phyloP scores from a whole-genome alignment of 2,329 filamentous ascomycete species.

The Aspergillus intermedius region DNA sequence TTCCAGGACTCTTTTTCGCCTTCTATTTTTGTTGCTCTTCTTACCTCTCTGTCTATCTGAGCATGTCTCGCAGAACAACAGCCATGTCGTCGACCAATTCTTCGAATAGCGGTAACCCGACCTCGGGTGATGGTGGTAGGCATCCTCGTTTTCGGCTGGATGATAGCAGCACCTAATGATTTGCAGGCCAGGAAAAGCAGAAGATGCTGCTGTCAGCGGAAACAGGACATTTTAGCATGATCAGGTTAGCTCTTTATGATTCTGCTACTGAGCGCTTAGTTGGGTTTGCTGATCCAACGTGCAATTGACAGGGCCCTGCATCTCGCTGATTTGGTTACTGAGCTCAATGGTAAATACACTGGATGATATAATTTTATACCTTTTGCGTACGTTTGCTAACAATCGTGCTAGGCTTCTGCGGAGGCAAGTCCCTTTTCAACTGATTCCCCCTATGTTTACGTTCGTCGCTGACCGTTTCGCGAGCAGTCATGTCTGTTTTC shows the following conservation, averaged over 20 bases:
- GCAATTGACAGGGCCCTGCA: slow-evolving; percentile 37
- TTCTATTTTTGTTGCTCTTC: neutral
- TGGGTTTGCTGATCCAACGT: slow-evolving; percentile 8
- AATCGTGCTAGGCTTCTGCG: slow-evolving; percentile 38
- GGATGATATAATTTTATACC: neutral
- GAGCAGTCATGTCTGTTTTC: slow-evolving; percentile 80
- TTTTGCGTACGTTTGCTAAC: slow-evolving; percentile 12
- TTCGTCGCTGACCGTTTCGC: slow-evolving; percentile 11
- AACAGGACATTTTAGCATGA: slow-evolving; percentile 46
- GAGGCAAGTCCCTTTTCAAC: slow-evolving; percentile 31
- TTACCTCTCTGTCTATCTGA: slow-evolving; percentile 10
- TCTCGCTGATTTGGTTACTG: slow-evolving; percentile 46
- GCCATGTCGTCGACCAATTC: slow-evolving; percentile 27
- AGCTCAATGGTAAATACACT: slow-evolving; percentile 40
- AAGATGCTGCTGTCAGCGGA: slow-evolving; percentile 44
- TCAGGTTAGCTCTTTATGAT: slow-evolving; percentile 33
- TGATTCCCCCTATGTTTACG: slow-evolving; percentile 2
- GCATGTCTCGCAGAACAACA: slow-evolving; percentile 36
- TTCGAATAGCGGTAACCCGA: slow-evolving; percentile 21
- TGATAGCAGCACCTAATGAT: slow-evolving; percentile 8
- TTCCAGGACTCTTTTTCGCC: slow-evolving; percentile 1
- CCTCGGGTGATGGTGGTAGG: slow-evolving; percentile 29
- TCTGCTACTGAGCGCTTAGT: neutral
- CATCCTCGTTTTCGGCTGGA: slow-evolving; percentile 8
- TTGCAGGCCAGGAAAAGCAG: slow-evolving; percentile 43